Conservation (phyloP, 2,329 filamentous ascomycete species). For the Exophiala calicioides region DNA sequence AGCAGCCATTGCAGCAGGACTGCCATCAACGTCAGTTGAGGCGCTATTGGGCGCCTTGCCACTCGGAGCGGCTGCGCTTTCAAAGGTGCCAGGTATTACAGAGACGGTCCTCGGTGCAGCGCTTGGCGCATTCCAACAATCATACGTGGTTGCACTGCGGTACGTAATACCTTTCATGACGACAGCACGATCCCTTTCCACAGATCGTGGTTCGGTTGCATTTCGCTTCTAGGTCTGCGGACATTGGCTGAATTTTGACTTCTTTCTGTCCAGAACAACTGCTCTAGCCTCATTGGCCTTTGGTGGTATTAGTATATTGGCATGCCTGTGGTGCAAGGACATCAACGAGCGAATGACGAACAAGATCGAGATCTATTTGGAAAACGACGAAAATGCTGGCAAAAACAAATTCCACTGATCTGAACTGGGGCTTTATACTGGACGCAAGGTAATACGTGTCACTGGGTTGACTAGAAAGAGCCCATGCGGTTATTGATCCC, state of each 20-base stretch:
- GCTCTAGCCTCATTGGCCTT: constrained; percentile 35
- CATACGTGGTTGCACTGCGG: constrained; percentile 2
- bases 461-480: too few species aligned
- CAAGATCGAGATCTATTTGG: constrained; percentile 32
- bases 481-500: too few species aligned
- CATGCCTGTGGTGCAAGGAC: constrained; percentile 36
- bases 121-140: constrained; percentile 1
- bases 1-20: constrained; percentile 40
- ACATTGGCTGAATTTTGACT: not conserved
- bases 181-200: not conserved
- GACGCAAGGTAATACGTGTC: too few species aligned
- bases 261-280: constrained; percentile 1
- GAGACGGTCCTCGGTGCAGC: not conserved
- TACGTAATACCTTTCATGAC: constrained; percentile 1
- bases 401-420: constrained; percentile 11
- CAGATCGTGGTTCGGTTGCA: not conserved
- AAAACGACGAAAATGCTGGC: constrained; percentile 7
- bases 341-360: constrained; percentile 37
- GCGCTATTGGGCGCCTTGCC: constrained; percentile 6
- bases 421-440: too few species aligned
- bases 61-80: constrained; percentile 2
- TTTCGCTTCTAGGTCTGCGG: not conserved
- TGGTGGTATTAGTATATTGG: constrained; percentile 34
- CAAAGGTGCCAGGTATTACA: constrained; percentile 4
- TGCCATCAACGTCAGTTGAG: constrained; percentile 24